Evolutionary conservation across 306 rosid genomes (phyloP), one percentile per base, ranked within the genome.

Genomic region (Cotoneaster glaucophyllus): DNA sequence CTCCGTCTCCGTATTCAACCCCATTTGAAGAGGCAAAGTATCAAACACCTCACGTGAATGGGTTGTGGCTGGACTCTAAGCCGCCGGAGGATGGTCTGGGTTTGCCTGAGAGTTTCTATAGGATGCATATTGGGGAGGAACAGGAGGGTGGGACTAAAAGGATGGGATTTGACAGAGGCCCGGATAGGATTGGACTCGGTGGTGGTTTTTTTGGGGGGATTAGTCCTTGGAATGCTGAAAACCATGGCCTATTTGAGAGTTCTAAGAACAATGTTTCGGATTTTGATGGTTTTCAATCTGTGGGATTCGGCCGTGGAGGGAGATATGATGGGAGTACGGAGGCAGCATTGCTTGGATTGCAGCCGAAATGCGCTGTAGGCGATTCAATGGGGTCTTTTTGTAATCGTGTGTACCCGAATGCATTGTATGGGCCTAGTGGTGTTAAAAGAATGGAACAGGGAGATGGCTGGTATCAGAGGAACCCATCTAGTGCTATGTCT

Each of bases 91-190:
- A 67, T 75, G 87, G 82, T 84, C 79, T 65, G 74, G 67, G 70
- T 5, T 77, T 89, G 69, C 19, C 81, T 71, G 66, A 71, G 11
- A 78, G 74, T 76, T 84, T 84, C 58, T 59, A 19, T 10, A 70
- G 83, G 39, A 71, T 88, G 39, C 2, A 15, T 52, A 65, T 86
- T 54, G 31, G 74, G 25, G 86, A 86, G 31, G 82, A 71, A 54
- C 82, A 53, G 37, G 76, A 65, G 41, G 70, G 74, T 57, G 74
- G 74, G 61, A 53, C 71, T 44, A 73, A 57, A 77, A 77, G 69
- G 79, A 72, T 56, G 56, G 84, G 70, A 11, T 39, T 54, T 48
- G 74, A 71, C n/a, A 57, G 32, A 18, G 79, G 70, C 57, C 54
- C 83, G 0, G 26, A 62, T 71, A 73, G 79, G 48, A 59, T 62